Conservation (phyloP, 441 rosid species). For the Theobroma grandiflorum region DNA sequence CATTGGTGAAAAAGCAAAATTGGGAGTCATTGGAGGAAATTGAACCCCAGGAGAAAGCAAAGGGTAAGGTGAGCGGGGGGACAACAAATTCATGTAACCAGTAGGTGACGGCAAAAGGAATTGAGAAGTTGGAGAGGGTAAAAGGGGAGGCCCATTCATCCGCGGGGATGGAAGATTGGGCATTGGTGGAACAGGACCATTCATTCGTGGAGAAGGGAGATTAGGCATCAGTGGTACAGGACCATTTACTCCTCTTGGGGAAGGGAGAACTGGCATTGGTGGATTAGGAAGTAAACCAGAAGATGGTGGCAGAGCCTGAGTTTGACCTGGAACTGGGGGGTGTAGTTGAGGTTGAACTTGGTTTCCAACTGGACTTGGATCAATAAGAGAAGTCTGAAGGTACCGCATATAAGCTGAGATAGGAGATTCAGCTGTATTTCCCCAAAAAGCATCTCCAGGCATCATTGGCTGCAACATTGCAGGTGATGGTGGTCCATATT, state of each 20-base stretch:
- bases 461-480: conserved; percentile 35
- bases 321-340: conserved; percentile 43
- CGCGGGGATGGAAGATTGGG: conserved; percentile 52
- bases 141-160: conserved; percentile 59
- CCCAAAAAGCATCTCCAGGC: conserved; percentile 50
- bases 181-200: conserved; percentile 53
- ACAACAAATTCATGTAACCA: conserved; percentile 54
- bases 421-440: conserved; percentile 72
- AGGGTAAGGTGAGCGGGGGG: conserved; percentile 67
- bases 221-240: conserved; percentile 41
- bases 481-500: conserved; percentile 47
- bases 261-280: conserved; percentile 40
- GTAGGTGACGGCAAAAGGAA: conserved; percentile 67
- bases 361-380: conserved; percentile 62
- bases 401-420: conserved; percentile 85
- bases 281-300: conserved; percentile 58
- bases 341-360: conserved; percentile 47
- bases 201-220: conserved; percentile 46
- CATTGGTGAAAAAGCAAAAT: conserved; percentile 69
- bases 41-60: conserved; percentile 70
- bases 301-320: conserved; percentile 42
- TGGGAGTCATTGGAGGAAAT: conserved; percentile 68
- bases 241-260: conserved; percentile 52
- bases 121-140: conserved; percentile 80
- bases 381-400: conserved; percentile 60